Base-by-base conservation (phyloP, 2,329 filamentous ascomycete species). In the Ceratocystiopsis brevicomis region DNA sequence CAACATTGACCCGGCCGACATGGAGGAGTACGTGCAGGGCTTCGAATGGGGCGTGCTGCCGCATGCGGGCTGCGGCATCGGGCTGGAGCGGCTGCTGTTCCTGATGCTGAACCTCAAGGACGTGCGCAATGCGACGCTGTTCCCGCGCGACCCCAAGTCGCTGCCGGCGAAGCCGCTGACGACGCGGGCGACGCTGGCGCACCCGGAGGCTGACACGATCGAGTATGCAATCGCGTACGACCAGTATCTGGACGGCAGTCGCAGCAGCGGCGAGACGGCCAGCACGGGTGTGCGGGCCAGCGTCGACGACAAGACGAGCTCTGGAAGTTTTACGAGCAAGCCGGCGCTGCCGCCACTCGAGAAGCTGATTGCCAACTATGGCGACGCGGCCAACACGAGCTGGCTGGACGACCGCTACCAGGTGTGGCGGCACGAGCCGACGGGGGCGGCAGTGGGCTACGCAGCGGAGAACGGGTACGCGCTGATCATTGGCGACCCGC, bases 351-450 rank as follows among this genome's bases (percentile, higher is more conserved):
- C 86, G 42, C 69, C 83, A 0, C 58, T 95, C 6, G 83, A 87
- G 57, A 81, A 93, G 56, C 76, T 95, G 37, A 86, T 95, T 57
- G 85, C 85, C 55, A 95, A 95, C 59, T 95, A 95, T 52, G 87
- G 87, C 48, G 87, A 95, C 59, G 85, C 87, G 2, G 86, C 85
- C 40, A 92, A 93, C 55, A 95, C 87, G 0, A 90, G 85, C 0
- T 95, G 86, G 85, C 72, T 90, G 9, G 87, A 95, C 57, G 81
- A 86, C 8, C 77, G 85, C 8, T 94, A 87, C 58, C 71, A 83
- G 54, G 77, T 93, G 45, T 95, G 85, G 84, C 78, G 87, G 30
- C 84, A 94, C 55, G 62, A 71, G 18, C 59, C 64, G 33, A 88
- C 81, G 2, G 87, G 87, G 40, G 87, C 86, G 0, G 86, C 86